A percentile compares a stretch with the other conserved stretches of the same genome.
phyloP scores from a whole-genome alignment of 2,329 filamentous ascomycete species.

The Beauveria bassiana region DNA sequence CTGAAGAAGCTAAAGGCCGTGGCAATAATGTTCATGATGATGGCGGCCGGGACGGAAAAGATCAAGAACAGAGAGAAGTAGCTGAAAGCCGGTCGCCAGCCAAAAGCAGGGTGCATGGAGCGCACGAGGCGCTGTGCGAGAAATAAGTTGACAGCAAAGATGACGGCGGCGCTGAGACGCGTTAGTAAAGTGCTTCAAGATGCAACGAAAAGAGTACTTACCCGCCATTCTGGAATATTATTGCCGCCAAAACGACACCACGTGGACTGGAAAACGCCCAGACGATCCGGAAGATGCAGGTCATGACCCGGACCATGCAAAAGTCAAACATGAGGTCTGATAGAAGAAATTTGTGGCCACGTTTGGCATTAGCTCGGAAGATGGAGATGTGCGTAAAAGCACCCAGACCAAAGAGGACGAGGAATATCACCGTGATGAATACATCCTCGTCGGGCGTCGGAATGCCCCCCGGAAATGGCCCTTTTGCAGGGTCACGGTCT shows the following conservation, averaged over 20 bases:
- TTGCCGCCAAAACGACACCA: slow-evolving; percentile 25
- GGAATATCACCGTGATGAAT: slow-evolving; percentile 19
- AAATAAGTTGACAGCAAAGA: slow-evolving; percentile 31
- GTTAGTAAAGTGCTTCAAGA: neutral
- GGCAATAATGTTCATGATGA: slow-evolving; percentile 25
- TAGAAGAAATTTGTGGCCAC: slow-evolving; percentile 31
- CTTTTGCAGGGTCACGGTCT: neutral
- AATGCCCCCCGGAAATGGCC: slow-evolving; percentile 8
- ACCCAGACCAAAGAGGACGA: slow-evolving; percentile 18
- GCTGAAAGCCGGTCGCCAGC: slow-evolving; percentile 26
- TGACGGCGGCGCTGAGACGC: slow-evolving; percentile 21
- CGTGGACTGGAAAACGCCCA: slow-evolving; percentile 23
- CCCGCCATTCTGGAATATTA: slow-evolving; percentile 29
- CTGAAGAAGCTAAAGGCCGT: slow-evolving; percentile 19
- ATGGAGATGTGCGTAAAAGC: slow-evolving; percentile 19
- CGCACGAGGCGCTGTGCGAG: slow-evolving; percentile 32
- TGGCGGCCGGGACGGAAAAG: slow-evolving; percentile 21
- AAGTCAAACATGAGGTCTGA: slow-evolving; percentile 30
- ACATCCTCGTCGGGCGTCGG: slow-evolving; percentile 14
- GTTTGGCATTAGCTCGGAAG: slow-evolving; percentile 22
- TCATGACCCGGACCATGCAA: slow-evolving; percentile 26
- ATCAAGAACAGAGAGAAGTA: slow-evolving; percentile 17
- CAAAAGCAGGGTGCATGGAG: slow-evolving; percentile 27
- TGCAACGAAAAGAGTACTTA: slow-evolving; percentile 9
- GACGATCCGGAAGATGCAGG: slow-evolving; percentile 27